These are phyloP conservation scores for Auricularia auricula-judae DNA, from an alignment of 768 basidiomycete genomes.

Conservation along the genomic window DNA sequence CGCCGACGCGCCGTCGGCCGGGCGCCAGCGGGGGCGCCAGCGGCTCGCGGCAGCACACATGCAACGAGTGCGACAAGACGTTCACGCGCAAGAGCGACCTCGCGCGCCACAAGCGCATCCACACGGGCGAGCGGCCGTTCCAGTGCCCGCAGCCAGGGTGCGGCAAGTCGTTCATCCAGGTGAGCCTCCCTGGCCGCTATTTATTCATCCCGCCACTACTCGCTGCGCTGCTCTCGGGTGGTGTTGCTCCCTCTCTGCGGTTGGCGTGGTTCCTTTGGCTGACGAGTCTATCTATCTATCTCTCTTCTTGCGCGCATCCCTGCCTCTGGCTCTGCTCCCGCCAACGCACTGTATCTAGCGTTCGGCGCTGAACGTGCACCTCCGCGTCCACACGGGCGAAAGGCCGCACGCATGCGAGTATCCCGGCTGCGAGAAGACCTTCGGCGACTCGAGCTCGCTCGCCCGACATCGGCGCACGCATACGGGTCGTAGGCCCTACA, in stretches of 20 bases:
- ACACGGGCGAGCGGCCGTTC: conserved; percentile 84
- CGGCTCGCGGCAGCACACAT: conserved; percentile 43
- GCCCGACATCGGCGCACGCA: conserved; percentile 86
- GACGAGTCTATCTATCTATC: neutral
- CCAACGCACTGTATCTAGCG: conserved; percentile 36
- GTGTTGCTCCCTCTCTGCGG: neutral
- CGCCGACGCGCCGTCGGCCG: conserved; percentile 8
- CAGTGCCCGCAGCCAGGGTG: conserved; percentile 61
- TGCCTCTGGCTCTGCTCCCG: neutral
- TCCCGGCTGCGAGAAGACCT: conserved; percentile 76
- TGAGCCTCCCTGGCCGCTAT: conserved; percentile 15
- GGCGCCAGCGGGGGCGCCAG: conserved; percentile 30
- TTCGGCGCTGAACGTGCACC: conserved; percentile 81
- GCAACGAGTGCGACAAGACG: conserved; percentile 67
- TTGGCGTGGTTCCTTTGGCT: conserved; percentile 9
- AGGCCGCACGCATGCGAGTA: conserved; percentile 88
- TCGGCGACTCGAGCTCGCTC: conserved; percentile 84
- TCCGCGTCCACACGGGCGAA: conserved; percentile 85
- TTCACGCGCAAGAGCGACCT: conserved; percentile 81
- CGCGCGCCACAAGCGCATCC: conserved; percentile 77
- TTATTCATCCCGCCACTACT: neutral
- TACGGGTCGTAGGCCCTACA: conserved; percentile 78
- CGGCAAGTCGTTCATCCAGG: conserved; percentile 90
- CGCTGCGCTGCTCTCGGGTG: neutral
- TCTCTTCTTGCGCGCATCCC: conserved; percentile 6